Percentiles rank a stretch among this genome's conserved stretches.
These are phyloP conservation scores for Przewalskia tangutica DNA, from an alignment of 257 asterid genomes.

Conservation along the genomic window DNA sequence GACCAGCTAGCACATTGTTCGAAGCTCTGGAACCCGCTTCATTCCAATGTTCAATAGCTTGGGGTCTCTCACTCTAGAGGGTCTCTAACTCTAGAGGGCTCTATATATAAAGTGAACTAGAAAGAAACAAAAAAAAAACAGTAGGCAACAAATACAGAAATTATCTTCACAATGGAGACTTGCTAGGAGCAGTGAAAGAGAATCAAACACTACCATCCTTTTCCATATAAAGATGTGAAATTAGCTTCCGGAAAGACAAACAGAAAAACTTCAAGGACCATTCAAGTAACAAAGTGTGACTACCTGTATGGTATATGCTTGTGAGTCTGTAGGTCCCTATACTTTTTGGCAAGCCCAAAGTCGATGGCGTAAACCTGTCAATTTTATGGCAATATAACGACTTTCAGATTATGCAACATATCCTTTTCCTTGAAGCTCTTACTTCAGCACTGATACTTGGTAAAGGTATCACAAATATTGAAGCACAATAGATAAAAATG, in stretches of 20 bases:
- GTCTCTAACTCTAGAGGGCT: background rate
- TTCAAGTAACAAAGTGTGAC: background rate
- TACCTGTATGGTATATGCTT: constrained; percentile 40
- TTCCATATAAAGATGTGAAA: background rate
- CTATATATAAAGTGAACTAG: background rate
- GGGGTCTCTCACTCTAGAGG: background rate
- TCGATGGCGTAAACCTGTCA: constrained; percentile 29
- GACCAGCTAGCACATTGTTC: too few species aligned
- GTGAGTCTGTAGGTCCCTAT: constrained; percentile 33
- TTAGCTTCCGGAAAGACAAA: background rate
- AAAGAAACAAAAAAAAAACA: background rate
- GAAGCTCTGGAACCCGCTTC: background rate
- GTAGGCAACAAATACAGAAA: background rate
- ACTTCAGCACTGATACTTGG: background rate
- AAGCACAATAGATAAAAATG: background rate
- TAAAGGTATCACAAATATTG: background rate
- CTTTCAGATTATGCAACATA: background rate
- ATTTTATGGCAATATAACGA: background rate
- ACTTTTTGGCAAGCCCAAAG: constrained; percentile 34
- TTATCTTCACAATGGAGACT: background rate
- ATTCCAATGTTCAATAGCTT: background rate
- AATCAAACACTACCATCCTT: background rate
- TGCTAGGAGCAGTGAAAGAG: background rate
- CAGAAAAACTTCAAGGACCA: background rate
- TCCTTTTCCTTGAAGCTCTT: background rate